Conservation (phyloP, 2,329 filamentous ascomycete genomes). For the Coniochaeta ligniaria region DNA sequence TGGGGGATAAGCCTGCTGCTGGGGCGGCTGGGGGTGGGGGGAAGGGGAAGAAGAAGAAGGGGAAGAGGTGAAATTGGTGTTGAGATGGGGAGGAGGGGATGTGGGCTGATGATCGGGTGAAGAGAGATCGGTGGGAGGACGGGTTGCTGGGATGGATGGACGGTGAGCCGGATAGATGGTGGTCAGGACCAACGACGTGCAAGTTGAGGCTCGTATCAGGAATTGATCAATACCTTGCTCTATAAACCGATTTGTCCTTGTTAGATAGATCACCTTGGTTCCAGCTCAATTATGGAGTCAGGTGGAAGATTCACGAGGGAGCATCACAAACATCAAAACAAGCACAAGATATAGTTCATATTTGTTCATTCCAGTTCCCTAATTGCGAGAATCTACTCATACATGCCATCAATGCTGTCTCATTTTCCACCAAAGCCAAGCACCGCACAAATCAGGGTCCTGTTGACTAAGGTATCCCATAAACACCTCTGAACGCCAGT, state of each 20-base stretch:
- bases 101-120: neutral
- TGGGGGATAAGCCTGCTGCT: slow-evolving; percentile 12
- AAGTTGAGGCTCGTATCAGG: too few species aligned
- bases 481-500: slow-evolving; percentile 3
- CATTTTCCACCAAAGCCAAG: neutral
- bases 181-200: too few species aligned
- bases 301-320: neutral
- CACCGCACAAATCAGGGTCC: neutral
- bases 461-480: neutral
- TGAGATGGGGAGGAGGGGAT: too few species aligned
- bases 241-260: too few species aligned
- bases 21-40: slow-evolving; percentile 27
- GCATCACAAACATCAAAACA: neutral
- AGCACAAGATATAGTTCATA: neutral
- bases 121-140: too few species aligned
- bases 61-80: slow-evolving; percentile 48
- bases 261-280: too few species aligned
- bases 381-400: slow-evolving; percentile 13
- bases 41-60: slow-evolving; percentile 65
- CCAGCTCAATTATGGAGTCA: neutral
- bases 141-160: too few species aligned
- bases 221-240: too few species aligned
- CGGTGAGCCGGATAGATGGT: too few species aligned
- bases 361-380: slow-evolving; percentile 6
- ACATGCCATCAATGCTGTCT: slow-evolving; percentile 8